Percentiles rank a stretch among this genome's conserved stretches.
These are phyloP conservation scores for Nannochloris sp. DNA, from an alignment of 139 green algal species.

Conservation along the genomic window DNA sequence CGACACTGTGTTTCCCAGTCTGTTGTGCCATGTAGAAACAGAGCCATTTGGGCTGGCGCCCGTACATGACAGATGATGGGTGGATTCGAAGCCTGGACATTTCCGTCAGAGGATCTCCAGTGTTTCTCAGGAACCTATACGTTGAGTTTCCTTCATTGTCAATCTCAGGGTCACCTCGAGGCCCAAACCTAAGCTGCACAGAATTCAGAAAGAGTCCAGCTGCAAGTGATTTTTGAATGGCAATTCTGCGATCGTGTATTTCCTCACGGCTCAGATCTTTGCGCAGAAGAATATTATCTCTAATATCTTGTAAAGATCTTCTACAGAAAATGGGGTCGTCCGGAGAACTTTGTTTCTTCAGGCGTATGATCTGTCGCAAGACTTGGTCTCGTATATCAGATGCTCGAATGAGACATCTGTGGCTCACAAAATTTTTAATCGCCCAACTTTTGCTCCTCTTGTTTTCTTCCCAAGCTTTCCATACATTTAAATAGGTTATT, in stretches of 20 bases:
- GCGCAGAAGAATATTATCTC: constrained; percentile 39
- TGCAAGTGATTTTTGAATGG: constrained; percentile 84
- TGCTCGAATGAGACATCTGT: constrained; percentile 58
- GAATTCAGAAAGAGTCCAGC: constrained; percentile 89
- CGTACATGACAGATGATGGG: constrained; percentile 44
- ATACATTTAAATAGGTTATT: constrained; percentile 92
- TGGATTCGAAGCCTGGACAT: constrained; percentile 45
- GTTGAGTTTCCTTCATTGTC: constrained; percentile 64
- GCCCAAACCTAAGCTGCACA: constrained; percentile 80
- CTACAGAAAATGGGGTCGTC: constrained; percentile 22
- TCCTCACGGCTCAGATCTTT: constrained; percentile 5
- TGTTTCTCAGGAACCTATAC: constrained; percentile 83
- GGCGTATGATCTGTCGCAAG: constrained; percentile 63
- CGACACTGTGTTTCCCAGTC: constrained; percentile 58
- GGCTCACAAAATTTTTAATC: constrained; percentile 67
- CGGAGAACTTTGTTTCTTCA: constrained; percentile 87
- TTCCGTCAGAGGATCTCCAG: constrained; percentile 38
- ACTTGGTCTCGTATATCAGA: constrained; percentile 74
- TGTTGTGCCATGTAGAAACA: constrained; percentile 51
- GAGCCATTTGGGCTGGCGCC: constrained; percentile 42
- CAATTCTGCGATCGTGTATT: constrained; percentile 10
- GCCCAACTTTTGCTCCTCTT: constrained; percentile 77
- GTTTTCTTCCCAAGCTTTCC: constrained; percentile 63
- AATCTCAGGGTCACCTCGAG: constrained; percentile 41
- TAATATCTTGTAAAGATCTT: constrained; percentile 15